Evolutionary conservation across 2,329 filamentous ascomycete species (phyloP).

Genomic region (Hypoxylon sp.): DNA sequence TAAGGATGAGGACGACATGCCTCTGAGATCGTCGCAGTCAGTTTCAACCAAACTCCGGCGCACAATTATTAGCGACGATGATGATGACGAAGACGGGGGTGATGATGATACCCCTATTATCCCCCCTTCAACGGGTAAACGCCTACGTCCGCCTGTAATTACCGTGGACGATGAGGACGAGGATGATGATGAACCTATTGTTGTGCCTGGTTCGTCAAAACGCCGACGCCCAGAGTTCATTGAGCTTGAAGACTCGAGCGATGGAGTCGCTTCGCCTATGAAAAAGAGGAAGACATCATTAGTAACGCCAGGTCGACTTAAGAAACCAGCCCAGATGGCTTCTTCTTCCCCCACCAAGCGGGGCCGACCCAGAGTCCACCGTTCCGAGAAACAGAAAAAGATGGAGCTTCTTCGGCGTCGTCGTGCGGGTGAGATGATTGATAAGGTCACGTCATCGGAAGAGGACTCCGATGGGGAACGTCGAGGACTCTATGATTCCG

Average conservation of each 20-base stretch:
- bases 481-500: slow-evolving; percentile 55
- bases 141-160: slow-evolving; percentile 37
- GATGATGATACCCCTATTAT: slow-evolving; percentile 36
- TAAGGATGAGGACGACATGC: slow-evolving; percentile 46
- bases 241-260: slow-evolving; percentile 49
- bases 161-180: slow-evolving; percentile 39
- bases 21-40: slow-evolving; percentile 52
- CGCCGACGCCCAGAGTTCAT: slow-evolving; percentile 38
- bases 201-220: slow-evolving; percentile 34
- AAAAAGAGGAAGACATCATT: slow-evolving; percentile 51
- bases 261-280: slow-evolving; percentile 47
- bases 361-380: slow-evolving; percentile 49
- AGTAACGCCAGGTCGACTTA: slow-evolving; percentile 36
- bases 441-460: slow-evolving; percentile 57
- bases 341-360: slow-evolving; percentile 45
- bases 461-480: slow-evolving; percentile 67
- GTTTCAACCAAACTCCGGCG: slow-evolving; percentile 51
- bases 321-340: slow-evolving; percentile 8
- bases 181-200: slow-evolving; percentile 44
- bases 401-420: slow-evolving; percentile 59
- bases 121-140: slow-evolving; percentile 39
- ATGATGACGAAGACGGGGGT: slow-evolving; percentile 44
- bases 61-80: slow-evolving; percentile 48
- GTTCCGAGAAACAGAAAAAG: slow-evolving; percentile 59
- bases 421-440: slow-evolving; percentile 59